These are phyloP conservation scores for Aquanectria penicillioides DNA, from an alignment of 2,329 filamentous ascomycete species.

Conservation along the genomic window DNA sequence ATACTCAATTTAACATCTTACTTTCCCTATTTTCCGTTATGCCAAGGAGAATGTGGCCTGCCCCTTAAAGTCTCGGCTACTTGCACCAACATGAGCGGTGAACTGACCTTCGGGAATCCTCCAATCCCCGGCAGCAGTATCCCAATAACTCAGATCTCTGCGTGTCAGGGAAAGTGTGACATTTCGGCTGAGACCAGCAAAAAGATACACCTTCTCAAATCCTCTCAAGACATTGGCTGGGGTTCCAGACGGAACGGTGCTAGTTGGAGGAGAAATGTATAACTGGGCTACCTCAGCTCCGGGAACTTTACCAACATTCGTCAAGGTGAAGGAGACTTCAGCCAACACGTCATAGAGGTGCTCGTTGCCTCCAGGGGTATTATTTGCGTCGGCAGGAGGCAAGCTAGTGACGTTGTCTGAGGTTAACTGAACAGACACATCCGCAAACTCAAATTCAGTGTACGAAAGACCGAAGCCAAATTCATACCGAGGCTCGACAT, in stretches of 20 bases:
- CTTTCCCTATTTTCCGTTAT: no score
- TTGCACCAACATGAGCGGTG: background rate
- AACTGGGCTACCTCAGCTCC: conserved; percentile 64
- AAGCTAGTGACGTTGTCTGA: conserved; percentile 48
- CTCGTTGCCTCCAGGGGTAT: conserved; percentile 53
- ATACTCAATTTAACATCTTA: no score
- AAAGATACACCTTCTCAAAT: conserved; percentile 68
- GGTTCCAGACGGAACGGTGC: conserved; percentile 41
- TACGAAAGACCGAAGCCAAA: conserved; percentile 83
- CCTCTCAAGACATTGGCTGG: conserved; percentile 69
- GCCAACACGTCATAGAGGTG: conserved; percentile 58
- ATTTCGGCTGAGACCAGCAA: conserved; percentile 62
- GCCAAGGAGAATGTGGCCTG: no score
- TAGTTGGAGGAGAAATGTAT: conserved; percentile 59
- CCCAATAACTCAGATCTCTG: conserved; percentile 73
- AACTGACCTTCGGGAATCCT: background rate
- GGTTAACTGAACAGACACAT: conserved; percentile 50
- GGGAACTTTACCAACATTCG: conserved; percentile 67
- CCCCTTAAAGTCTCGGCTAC: background rate
- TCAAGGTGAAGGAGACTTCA: conserved; percentile 67
- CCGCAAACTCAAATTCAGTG: conserved; percentile 71
- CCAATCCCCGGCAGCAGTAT: conserved; percentile 72
- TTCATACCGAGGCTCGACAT: conserved; percentile 71
- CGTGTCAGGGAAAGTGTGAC: conserved; percentile 65
- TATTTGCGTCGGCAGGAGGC: conserved; percentile 45